Conservation (phyloP, 192 early-diverging fungal genomes). For the Endogone sp. region DNA sequence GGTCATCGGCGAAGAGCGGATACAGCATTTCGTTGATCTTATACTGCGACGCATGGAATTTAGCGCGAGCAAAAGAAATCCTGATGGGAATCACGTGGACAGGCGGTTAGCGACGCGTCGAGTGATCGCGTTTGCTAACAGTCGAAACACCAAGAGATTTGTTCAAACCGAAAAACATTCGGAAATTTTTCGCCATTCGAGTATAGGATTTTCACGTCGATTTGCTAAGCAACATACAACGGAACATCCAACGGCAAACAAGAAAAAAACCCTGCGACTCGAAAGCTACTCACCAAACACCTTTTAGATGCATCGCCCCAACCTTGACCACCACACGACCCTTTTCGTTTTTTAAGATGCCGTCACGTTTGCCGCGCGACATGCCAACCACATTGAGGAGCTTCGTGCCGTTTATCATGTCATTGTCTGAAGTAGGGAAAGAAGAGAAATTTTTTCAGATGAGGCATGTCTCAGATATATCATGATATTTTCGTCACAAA, state of each 20-base stretch:
- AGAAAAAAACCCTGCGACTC: neutral
- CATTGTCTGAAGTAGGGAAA: constrained; percentile 53
- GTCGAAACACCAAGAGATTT: neutral
- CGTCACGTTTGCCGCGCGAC: constrained; percentile 83
- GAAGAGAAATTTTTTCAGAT: neutral
- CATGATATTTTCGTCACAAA: too few relatives aligned
- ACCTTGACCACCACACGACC: constrained; percentile 82
- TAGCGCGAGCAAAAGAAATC: constrained; percentile 66
- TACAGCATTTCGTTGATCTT: constrained; percentile 70
- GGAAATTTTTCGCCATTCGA: neutral
- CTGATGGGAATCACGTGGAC: constrained; percentile 9
- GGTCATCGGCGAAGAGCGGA: constrained; percentile 74
- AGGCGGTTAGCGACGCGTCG: neutral
- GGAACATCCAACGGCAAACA: neutral
- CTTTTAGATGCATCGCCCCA: constrained; percentile 84
- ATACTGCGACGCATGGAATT: constrained; percentile 63
- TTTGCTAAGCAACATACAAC: neutral
- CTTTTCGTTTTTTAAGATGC: constrained; percentile 85
- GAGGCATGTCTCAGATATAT: too few relatives aligned
- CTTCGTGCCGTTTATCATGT: constrained; percentile 87
- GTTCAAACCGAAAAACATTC: neutral
- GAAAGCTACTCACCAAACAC: constrained; percentile 64
- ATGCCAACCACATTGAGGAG: constrained; percentile 83
- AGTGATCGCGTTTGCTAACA: neutral
- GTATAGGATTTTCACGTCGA: too few relatives aligned